Evolutionary conservation across 1,284 basidiomycete species (phyloP), one percentile per base, ranked within the genome.

Genomic region (Ustilago curta): DNA sequence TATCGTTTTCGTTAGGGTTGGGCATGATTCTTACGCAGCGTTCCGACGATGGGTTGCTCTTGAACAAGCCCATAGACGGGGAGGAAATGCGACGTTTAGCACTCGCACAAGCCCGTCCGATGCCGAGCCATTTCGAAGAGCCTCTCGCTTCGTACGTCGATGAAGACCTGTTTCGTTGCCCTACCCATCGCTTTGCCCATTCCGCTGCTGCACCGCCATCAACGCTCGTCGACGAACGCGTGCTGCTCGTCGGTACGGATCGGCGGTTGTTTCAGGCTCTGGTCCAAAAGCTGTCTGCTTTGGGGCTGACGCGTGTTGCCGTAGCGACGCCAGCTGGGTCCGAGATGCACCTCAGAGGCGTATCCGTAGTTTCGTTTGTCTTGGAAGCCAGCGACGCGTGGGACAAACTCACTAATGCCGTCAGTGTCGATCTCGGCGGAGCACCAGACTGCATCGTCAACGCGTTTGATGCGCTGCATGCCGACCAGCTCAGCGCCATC

Each of bases 161-260:
- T 25, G 43, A 25, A 27, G 11, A 25, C 2, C 43, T 45, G 4
- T 45, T 45, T 16, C 43, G 43, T 7, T 45, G 43, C 23, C 23
- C 43, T 2, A 11, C 25, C 11, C 43, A 45, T 14, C 43, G 43
- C 43, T 45, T 45, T 25, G 12, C 43, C 1, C 43, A 45, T 21
- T 29, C 29, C 2, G 16, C 27, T 11, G 23, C 51, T 1, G 45
- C 51, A 11, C 35, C 55, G n/a, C 59, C 55, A 19, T 48, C 45
- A 19, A 58, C 55, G 31, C 40, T 63, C 9, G 60, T 58, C 31
- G 60, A 63, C 49, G 67, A 70, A 45, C 44, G 56, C 7, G 42
- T 64, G 8, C 8, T 59, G 23, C 40, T 62, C 39, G 23, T 70
- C 12, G 67, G 67, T 11, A 70, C 50, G 2, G 51, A 62, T 19